phyloP scores from a whole-genome alignment of 345 rosid genomes.

The Populus davidiana region DNA sequence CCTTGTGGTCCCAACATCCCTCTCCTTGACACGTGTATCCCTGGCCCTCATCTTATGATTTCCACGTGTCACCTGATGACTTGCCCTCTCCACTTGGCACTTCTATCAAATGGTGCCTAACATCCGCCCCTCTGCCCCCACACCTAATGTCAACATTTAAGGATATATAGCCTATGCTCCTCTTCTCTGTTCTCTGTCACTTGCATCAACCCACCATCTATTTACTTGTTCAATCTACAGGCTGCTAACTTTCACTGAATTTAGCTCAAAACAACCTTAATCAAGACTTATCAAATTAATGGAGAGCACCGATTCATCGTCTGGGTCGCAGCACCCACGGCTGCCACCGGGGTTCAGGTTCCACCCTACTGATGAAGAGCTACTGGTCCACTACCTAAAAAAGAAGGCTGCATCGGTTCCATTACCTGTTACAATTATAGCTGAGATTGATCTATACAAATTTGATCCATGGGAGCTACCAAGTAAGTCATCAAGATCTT shows the following conservation, averaged over 20 bases:
- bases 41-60: fast-evolving
- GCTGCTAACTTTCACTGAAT: background rate
- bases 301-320: conserved; percentile 84
- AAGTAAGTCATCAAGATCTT: conserved; percentile 33
- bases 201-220: background rate
- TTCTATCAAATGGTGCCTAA: background rate
- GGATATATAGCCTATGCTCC: background rate
- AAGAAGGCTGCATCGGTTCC: conserved; percentile 72
- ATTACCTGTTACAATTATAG: conserved; percentile 75
- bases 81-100: conserved; percentile 1
- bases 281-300: conserved; percentile 17
- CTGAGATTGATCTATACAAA: conserved; percentile 89
- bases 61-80: conserved; percentile 5
- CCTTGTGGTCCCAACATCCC: background rate
- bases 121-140: background rate
- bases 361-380: conserved; percentile 99
- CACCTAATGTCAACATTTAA: background rate
- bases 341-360: conserved; percentile 97
- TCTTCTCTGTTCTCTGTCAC: background rate
- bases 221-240: background rate
- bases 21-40: background rate
- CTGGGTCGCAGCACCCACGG: conserved; percentile 63
- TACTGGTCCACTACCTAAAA: conserved; percentile 85
- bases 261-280: background rate
- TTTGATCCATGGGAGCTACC: conserved; percentile 99